A percentile compares a stretch with the other conserved stretches of the same genome.
Conservation (phyloP, 768 basidiomycete genomes). For the Postia placenta region DNA sequence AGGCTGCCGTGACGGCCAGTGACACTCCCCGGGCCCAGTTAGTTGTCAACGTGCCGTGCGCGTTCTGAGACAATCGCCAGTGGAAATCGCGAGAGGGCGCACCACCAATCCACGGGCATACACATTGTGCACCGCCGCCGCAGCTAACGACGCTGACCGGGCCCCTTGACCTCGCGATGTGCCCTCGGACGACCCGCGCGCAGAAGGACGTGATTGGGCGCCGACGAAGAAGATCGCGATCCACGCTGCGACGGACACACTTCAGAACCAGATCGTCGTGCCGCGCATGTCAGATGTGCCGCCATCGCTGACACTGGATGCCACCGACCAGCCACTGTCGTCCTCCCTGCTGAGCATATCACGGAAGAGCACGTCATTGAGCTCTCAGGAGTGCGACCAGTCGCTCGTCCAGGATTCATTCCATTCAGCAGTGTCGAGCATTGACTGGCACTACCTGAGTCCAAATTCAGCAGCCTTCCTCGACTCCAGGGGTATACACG, state of each 20-base stretch:
- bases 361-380: conserved; percentile 4
- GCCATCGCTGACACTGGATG: conserved; percentile 14
- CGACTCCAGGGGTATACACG: conserved; percentile 1
- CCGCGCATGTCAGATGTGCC: background rate
- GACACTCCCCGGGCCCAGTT: no score
- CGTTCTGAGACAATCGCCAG: no score
- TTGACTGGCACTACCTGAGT: conserved; percentile 2
- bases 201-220: conserved; percentile 62
- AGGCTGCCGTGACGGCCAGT: no score
- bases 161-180: no score
- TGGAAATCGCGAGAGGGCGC: no score
- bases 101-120: no score
- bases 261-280: conserved; percentile 24
- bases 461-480: background rate
- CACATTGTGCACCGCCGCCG: no score
- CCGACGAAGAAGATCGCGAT: conserved; percentile 66
- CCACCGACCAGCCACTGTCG: conserved; percentile 7
- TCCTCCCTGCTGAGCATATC: conserved; percentile 13
- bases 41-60: no score
- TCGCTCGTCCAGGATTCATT: conserved; percentile 54
- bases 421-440: conserved; percentile 46
- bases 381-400: conserved; percentile 31
- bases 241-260: conserved; percentile 61
- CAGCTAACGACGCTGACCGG: no score
- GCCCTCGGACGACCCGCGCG: conserved; percentile 66